These are phyloP conservation scores for Vitis labrusca DNA, from an alignment of 164 flowering plant species.

Conservation along the genomic window DNA sequence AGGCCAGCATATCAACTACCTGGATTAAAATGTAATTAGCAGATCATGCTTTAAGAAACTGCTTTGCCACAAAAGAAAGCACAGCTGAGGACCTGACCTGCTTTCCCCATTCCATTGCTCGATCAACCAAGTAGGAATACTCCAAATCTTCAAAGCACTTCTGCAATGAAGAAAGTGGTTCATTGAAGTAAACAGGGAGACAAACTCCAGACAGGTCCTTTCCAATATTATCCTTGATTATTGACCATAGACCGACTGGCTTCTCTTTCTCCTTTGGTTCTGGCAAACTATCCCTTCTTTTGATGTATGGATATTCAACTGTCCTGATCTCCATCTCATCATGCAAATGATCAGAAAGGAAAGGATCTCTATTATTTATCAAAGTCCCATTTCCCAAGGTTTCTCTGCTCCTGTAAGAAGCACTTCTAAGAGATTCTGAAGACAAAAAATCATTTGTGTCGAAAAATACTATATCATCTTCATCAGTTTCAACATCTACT, in stretches of 20 bases:
- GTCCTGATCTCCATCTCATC: constrained; percentile 54
- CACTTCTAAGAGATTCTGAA: constrained; percentile 81
- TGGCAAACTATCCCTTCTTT: constrained; percentile 85
- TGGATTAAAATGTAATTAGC: constrained; percentile 22
- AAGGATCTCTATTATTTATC: constrained; percentile 47
- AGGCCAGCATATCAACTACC: constrained; percentile 22
- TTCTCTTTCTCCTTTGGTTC: constrained; percentile 98
- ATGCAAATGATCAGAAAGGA: constrained; percentile 43
- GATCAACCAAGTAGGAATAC: constrained; percentile 90
- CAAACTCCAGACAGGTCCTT: constrained; percentile 98
- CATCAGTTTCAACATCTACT: constrained; percentile 86
- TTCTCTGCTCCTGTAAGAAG: constrained; percentile 79
- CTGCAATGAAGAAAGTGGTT: constrained; percentile 94
- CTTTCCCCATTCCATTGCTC: constrained; percentile 93
- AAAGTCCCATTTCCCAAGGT: constrained; percentile 36
- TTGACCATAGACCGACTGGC: constrained; percentile 96
- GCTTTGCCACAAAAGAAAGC: constrained; percentile 29
- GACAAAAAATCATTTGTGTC: constrained; percentile 83
- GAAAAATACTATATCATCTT: constrained; percentile 79
- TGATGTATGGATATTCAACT: constrained; percentile 66
- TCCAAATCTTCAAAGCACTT: constrained; percentile 99
- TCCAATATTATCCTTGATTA: constrained; percentile 96
- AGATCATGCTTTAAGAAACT: constrained; percentile 32
- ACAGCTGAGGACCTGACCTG: constrained; percentile 63
- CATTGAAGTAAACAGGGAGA: constrained; percentile 97